Conservation (phyloP, 306 rosid genomes). For the Arachis stenosperma region DNA sequence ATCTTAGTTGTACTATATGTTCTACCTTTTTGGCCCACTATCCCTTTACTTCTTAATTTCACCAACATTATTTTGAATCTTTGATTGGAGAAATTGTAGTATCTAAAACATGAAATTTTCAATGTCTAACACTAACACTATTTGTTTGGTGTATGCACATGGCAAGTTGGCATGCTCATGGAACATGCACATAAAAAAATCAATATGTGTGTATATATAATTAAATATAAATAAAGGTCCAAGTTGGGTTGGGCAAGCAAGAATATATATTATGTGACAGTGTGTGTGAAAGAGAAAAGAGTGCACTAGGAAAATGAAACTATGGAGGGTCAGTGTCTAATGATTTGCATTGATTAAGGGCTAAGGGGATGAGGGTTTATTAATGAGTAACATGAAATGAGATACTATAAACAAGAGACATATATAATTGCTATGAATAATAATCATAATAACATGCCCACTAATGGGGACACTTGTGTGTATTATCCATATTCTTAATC, state of each 20-base stretch:
- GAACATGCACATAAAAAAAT: conserved; percentile 27
- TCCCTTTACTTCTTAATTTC: neutral
- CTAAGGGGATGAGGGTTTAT: neutral
- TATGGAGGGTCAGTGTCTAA: conserved; percentile 32
- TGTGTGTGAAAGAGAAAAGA: neutral
- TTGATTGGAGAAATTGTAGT: conserved; percentile 3
- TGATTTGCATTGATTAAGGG: conserved; percentile 55
- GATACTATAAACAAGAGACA: neutral
- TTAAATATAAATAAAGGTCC: neutral
- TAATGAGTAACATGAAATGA: conserved; percentile 46
- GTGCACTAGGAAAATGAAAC: conserved; percentile 12
- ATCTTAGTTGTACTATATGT: neutral
- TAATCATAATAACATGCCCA: conserved; percentile 47
- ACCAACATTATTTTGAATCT: neutral
- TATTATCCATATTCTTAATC: conserved; percentile 29
- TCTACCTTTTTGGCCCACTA: conserved; percentile 30
- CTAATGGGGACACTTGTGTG: neutral
- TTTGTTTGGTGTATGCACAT: conserved; percentile 34
- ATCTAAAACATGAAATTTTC: neutral
- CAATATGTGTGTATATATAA: no score
- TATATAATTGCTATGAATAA: conserved; percentile 44
- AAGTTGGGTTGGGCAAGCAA: neutral
- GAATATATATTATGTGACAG: conserved; percentile 13
- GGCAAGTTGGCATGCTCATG: conserved; percentile 42
- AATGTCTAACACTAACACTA: no score